Evolutionary conservation across 2,329 filamentous ascomycete species (phyloP).

Genomic region (Paramyrothecium roridum): DNA sequence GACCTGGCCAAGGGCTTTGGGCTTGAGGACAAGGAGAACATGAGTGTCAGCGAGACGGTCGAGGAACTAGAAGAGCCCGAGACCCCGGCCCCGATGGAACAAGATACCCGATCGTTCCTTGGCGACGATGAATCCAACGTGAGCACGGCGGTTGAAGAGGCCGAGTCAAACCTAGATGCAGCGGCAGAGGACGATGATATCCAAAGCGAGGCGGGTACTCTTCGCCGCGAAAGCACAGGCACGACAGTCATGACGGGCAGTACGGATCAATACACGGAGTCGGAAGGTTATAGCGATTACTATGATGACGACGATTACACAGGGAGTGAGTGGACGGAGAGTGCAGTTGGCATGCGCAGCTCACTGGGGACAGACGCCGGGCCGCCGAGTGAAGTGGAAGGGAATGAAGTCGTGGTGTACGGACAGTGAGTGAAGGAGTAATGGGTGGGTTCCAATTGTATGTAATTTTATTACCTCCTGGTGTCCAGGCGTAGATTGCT

Average conservation of each 20-base stretch:
- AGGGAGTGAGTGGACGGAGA: slow-evolving; percentile 48
- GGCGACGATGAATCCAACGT: slow-evolving; percentile 21
- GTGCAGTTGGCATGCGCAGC: slow-evolving; percentile 27
- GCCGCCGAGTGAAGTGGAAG: slow-evolving; percentile 15
- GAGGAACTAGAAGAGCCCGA: slow-evolving; percentile 47
- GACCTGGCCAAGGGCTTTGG: slow-evolving; percentile 45
- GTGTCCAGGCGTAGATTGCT: not conserved
- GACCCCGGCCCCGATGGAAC: slow-evolving; percentile 12
- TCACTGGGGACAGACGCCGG: slow-evolving; percentile 13
- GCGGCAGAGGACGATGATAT: slow-evolving; percentile 27
- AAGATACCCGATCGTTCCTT: not conserved
- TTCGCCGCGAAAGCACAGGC: slow-evolving; percentile 44
- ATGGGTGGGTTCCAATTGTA: not conserved
- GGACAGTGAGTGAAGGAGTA: slow-evolving; percentile 14
- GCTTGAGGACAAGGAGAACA: slow-evolving; percentile 61
- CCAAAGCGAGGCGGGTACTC: slow-evolving; percentile 49
- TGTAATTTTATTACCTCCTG: not conserved
- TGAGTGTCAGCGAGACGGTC: slow-evolving; percentile 58
- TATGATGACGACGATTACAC: slow-evolving; percentile 26
- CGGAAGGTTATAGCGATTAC: slow-evolving; percentile 34
- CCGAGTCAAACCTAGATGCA: not conserved
- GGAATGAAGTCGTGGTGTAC: slow-evolving; percentile 31
- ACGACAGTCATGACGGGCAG: slow-evolving; percentile 44
- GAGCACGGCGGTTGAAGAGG: slow-evolving; percentile 13
- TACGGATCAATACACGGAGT: slow-evolving; percentile 32